Evolutionary conservation across 2,329 filamentous ascomycete genomes (phyloP), one percentile per base, ranked within the genome.

Genomic region (Cytospora mali): DNA sequence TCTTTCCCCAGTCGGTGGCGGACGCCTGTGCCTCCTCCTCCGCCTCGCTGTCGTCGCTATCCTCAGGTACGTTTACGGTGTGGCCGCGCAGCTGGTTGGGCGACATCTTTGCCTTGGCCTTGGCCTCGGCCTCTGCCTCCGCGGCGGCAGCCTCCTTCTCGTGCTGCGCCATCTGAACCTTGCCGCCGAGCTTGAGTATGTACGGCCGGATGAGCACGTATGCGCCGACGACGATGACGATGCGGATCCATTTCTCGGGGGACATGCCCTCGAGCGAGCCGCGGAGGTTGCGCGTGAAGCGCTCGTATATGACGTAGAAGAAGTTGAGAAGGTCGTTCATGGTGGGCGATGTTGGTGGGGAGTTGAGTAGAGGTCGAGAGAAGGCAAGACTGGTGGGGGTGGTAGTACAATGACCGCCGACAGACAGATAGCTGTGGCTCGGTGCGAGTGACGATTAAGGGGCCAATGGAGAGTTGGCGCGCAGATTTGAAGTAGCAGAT

Each of bases 181-280:
- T 85, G 64, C 82, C 85, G 69, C 86, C 87, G 42, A 86, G 75
- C 71, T 88, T 89, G 70, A 93, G 81, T 57, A 93, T 75, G 73
- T 92, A 92, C 0, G 91, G 91, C 1, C 92, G 87, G 27, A 92
- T 70, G 58, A 95, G 82, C 67, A 88, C 72, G 78, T 94, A 96
- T 61, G 85, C 88, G 70, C 91, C 85, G 23, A 92, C 84, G 65
- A 92, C 84, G 68, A 87, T 81, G 68, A 92, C 76, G 62, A 95
- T 81, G 54, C 91, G 89, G 69, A 95, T 81, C 80, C 82, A 87
- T 49, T 81, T 77, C 68, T 85, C 76, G 13, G 74, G 70, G 1
- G 80, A 77, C 79, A 88, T 81, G 65, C 75, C 77, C 66, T 75
- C 74, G 66, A 88, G 79, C 27, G 81, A 78, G 33, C 76, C 70